These are phyloP conservation scores for Candida chauliodis DNA, from an alignment of 805 yeast species.

Conservation along the genomic window DNA sequence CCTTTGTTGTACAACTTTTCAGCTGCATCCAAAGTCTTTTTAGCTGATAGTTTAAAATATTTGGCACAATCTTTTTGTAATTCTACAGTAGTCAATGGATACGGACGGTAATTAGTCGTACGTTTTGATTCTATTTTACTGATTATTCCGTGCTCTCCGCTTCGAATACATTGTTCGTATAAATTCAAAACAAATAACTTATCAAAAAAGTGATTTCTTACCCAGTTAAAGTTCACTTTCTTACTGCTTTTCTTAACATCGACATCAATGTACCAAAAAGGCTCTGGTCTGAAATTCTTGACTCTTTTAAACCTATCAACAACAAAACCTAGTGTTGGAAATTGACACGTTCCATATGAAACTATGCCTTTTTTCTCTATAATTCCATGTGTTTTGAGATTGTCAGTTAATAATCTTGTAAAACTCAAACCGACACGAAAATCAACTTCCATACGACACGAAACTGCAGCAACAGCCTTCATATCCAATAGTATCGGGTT, in stretches of 20 bases:
- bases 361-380: constrained; percentile 31
- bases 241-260: constrained; percentile 42
- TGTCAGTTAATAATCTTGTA: constrained; percentile 71
- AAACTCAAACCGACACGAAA: constrained; percentile 85
- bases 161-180: constrained; percentile 62
- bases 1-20: constrained; percentile 85
- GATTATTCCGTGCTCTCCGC: constrained; percentile 45
- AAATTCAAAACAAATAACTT: constrained; percentile 57
- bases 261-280: constrained; percentile 72
- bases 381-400: constrained; percentile 35
- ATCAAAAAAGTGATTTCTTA: constrained; percentile 69
- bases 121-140: constrained; percentile 53
- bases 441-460: constrained; percentile 83
- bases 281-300: constrained; percentile 67
- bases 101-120: constrained; percentile 74
- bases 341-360: constrained; percentile 93
- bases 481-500: constrained; percentile 62
- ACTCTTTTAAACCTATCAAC: constrained; percentile 86
- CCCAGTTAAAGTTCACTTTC: constrained; percentile 62
- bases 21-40: constrained; percentile 69
- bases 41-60: constrained; percentile 73
- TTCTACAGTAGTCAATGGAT: constrained; percentile 92
- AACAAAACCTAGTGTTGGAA: constrained; percentile 94
- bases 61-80: constrained; percentile 82
- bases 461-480: constrained; percentile 77